Conservation (phyloP, 2,329 filamentous ascomycete species). For the Sporothrix schenckii region DNA sequence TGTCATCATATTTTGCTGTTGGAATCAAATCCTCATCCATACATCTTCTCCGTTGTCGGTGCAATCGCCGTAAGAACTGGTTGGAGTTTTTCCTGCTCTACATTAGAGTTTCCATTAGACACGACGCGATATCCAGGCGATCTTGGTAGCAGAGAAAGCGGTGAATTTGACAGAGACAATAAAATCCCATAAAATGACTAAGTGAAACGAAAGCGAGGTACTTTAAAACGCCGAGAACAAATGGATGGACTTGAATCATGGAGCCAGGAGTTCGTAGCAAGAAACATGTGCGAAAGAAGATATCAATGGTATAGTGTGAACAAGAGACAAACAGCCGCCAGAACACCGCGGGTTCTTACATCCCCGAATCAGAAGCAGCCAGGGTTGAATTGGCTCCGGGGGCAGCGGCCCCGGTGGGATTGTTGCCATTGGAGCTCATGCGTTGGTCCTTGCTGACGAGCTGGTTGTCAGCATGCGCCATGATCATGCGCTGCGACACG, state of each 20-base stretch:
- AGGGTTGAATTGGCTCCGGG: not conserved
- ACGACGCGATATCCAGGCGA: no score
- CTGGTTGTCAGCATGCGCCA: slow-evolving; percentile 32
- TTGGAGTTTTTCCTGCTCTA: no score
- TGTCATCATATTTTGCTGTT: not conserved
- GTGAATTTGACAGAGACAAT: no score
- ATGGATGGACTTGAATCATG: not conserved
- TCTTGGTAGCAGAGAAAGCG: no score
- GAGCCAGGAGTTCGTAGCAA: not conserved
- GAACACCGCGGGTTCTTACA: not conserved
- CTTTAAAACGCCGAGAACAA: not conserved
- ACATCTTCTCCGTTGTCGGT: not conserved
- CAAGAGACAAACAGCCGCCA: not conserved
- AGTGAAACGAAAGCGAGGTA: no score
- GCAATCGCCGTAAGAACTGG: not conserved
- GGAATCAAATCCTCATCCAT: not conserved
- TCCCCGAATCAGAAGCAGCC: not conserved
- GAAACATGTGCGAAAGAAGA: not conserved
- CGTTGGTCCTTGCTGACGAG: slow-evolving; percentile 35
- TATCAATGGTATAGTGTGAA: not conserved
- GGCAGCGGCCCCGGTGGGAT: not conserved
- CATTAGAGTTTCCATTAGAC: no score
- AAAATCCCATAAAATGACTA: no score
- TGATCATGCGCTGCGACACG: slow-evolving; percentile 36
- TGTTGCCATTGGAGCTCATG: not conserved